Conservation (phyloP, 495 filamentous ascomycete species). For the Neurospora africana region DNA sequence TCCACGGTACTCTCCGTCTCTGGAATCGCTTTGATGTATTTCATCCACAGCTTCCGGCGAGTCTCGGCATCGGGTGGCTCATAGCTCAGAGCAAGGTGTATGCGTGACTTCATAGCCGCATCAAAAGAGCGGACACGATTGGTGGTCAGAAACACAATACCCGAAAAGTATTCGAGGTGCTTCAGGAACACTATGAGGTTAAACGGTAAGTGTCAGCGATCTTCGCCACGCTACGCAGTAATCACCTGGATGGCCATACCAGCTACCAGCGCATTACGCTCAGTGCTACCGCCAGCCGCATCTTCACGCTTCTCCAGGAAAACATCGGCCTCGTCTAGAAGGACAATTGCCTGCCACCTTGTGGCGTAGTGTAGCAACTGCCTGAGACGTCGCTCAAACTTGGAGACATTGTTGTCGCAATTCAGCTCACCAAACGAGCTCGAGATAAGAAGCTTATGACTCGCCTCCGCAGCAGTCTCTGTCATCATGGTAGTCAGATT, state of each 20-base stretch:
- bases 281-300: background rate
- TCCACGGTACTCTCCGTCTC: background rate
- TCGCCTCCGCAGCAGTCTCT: background rate
- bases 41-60: slow-evolving; percentile 21
- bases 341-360: slow-evolving; percentile 65
- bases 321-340: slow-evolving; percentile 52
- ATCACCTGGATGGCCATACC: background rate
- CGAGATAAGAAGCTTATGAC: slow-evolving; percentile 1
- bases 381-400: slow-evolving; percentile 61
- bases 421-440: background rate
- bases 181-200: slow-evolving; percentile 28
- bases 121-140: slow-evolving; percentile 43
- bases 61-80: slow-evolving; percentile 14
- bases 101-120: slow-evolving; percentile 44
- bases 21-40: slow-evolving; percentile 10
- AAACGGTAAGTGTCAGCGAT: too few relatives aligned
- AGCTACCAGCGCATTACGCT: slow-evolving; percentile 31
- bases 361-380: slow-evolving; percentile 77
- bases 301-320: slow-evolving; percentile 3
- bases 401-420: slow-evolving; percentile 19
- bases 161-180: slow-evolving; percentile 37
- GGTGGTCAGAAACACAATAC: slow-evolving; percentile 41
- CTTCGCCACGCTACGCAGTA: too few relatives aligned
- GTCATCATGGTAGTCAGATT: too few relatives aligned
- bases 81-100: slow-evolving; percentile 32